These are phyloP conservation scores for Huntiella bhutanensis DNA, from an alignment of 2,329 filamentous ascomycete genomes.

Conservation along the genomic window DNA sequence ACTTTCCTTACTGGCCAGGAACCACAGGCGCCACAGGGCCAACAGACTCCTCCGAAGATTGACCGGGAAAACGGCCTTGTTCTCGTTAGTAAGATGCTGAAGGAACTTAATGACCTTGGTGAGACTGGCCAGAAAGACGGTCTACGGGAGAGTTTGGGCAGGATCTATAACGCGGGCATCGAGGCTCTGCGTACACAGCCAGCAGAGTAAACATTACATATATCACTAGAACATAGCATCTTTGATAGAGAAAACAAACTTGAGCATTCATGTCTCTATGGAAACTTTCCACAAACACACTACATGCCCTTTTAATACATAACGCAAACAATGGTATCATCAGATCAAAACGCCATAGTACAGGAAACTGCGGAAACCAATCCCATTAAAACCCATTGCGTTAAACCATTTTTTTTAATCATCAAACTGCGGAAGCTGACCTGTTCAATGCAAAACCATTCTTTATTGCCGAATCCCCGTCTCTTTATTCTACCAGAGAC, in stretches of 20 bases:
- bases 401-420: conserved; percentile 11
- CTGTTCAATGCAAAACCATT: conserved; percentile 19
- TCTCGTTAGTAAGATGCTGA: conserved; percentile 35
- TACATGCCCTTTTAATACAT: no score
- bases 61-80: conserved; percentile 45
- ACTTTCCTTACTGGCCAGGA: conserved; percentile 18
- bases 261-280: conserved; percentile 3
- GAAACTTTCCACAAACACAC: not conserved
- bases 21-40: conserved; percentile 4
- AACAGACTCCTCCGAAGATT: not conserved
- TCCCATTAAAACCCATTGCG: conserved; percentile 16
- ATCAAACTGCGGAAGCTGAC: conserved; percentile 3
- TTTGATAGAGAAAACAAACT: not conserved
- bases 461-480: conserved; percentile 12
- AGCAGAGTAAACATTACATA: no score
- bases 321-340: conserved; percentile 8
- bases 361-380: conserved; percentile 22
- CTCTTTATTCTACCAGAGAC: conserved; percentile 11
- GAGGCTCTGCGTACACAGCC: conserved; percentile 20
- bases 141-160: conserved; percentile 23
- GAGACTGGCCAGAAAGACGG: not conserved
- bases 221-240: no score
- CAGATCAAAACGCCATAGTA: conserved; percentile 11
- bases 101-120: conserved; percentile 18
- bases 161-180: conserved; percentile 31